phyloP scores from a whole-genome alignment of 2,329 filamentous ascomycete genomes.

The Epichloe typhina region DNA sequence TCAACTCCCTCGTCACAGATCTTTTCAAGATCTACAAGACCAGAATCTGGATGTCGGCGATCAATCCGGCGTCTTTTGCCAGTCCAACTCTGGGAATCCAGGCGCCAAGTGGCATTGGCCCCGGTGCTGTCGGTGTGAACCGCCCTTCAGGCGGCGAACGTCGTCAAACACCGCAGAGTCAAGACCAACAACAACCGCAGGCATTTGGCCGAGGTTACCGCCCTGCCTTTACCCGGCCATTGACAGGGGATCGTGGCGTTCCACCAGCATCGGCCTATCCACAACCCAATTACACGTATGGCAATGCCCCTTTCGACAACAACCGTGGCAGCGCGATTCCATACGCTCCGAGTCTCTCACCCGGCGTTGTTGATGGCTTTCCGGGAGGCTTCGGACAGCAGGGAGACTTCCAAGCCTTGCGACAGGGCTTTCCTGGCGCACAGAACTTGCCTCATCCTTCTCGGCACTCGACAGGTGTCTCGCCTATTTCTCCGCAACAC shows the following conservation, averaged over 20 bases:
- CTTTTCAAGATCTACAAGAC: slow-evolving; percentile 99
- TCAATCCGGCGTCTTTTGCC: slow-evolving; percentile 92
- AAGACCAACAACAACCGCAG: slow-evolving; percentile 16
- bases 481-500: slow-evolving; percentile 30
- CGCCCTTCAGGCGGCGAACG: slow-evolving; percentile 32
- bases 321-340: slow-evolving; percentile 14
- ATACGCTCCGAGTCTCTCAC: slow-evolving; percentile 17
- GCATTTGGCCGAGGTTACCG: slow-evolving; percentile 32
- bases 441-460: slow-evolving; percentile 22
- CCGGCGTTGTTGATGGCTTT: slow-evolving; percentile 18
- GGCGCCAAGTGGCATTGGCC: slow-evolving; percentile 52
- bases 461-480: slow-evolving; percentile 25
- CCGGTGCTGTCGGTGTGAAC: slow-evolving; percentile 48
- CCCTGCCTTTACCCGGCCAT: slow-evolving; percentile 28
- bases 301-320: slow-evolving; percentile 20
- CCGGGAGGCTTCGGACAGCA: slow-evolving; percentile 21
- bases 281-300: slow-evolving; percentile 23
- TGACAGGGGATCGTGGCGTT: slow-evolving; percentile 28
- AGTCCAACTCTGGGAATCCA: slow-evolving; percentile 62
- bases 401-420: slow-evolving; percentile 32
- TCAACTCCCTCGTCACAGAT: slow-evolving; percentile 95
- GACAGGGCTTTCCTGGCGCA: slow-evolving; percentile 32
- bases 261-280: slow-evolving; percentile 23
- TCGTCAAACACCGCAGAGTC: slow-evolving; percentile 32
- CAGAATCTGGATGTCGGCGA: slow-evolving; percentile 98